Evolutionary conservation across 257 asterid genomes (phyloP).

Genomic region (Solanum arcanum): DNA sequence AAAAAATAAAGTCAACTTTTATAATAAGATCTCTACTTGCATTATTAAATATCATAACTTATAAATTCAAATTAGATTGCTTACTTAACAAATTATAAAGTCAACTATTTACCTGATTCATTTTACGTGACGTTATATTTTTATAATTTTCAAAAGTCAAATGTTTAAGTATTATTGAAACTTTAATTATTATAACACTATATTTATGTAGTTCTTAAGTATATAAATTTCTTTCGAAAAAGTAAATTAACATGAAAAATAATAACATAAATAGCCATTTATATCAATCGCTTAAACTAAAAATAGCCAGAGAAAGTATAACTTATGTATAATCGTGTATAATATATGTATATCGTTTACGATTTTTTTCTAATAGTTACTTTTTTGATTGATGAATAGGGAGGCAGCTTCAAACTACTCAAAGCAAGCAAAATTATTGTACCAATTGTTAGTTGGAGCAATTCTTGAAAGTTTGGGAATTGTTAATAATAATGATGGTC

Average conservation of each 20-base stretch:
- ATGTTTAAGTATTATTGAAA: background rate
- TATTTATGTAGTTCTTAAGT: background rate
- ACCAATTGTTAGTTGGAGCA: slow-evolving; percentile 5
- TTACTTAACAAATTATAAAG: background rate
- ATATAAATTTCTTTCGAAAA: background rate
- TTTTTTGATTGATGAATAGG: background rate
- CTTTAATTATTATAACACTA: background rate
- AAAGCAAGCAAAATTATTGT: slow-evolving; percentile 7
- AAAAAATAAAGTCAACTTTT: background rate
- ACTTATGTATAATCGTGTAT: background rate
- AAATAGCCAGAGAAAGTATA: background rate
- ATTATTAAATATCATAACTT: background rate
- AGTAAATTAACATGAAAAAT: background rate
- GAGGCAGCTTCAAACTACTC: slow-evolving; percentile 8
- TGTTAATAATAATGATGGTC: background rate
- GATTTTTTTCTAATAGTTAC: background rate
- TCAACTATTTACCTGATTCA: background rate
- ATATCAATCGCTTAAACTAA: background rate
- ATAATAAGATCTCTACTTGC: background rate
- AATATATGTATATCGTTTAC: background rate
- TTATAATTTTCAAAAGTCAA: background rate
- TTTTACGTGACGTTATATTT: background rate
- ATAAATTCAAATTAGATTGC: background rate
- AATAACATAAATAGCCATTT: background rate
- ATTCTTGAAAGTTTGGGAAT: slow-evolving; percentile 27